Percentiles rank a stretch among this genome's conserved stretches.
Evolutionary conservation across 768 basidiomycete species (phyloP).

Genomic region (Coprinopsis marcescibilis): DNA sequence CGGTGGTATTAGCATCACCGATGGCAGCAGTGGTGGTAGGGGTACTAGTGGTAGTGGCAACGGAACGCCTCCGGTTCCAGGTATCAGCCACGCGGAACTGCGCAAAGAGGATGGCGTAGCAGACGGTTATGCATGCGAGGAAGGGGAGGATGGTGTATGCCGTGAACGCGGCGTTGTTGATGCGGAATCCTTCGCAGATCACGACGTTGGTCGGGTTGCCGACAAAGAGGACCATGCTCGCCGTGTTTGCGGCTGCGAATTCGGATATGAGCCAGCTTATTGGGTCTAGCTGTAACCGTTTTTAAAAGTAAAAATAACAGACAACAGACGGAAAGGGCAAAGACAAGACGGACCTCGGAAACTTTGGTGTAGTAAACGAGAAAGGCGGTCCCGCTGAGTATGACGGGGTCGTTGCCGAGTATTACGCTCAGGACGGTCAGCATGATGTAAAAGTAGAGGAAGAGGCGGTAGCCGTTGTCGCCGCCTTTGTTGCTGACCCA

Average conservation of each 20-base stretch:
- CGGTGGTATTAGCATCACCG: no score
- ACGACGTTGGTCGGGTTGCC: slow-evolving; percentile 95
- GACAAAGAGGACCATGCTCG: slow-evolving; percentile 69
- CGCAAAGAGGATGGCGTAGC: slow-evolving; percentile 48
- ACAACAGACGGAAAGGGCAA: background rate
- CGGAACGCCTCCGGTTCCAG: no score
- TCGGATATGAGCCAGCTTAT: slow-evolving; percentile 69
- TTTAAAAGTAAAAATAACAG: background rate
- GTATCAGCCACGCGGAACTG: no score
- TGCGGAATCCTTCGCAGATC: slow-evolving; percentile 77
- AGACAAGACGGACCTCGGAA: slow-evolving; percentile 20
- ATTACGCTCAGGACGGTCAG: slow-evolving; percentile 71
- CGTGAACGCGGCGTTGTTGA: slow-evolving; percentile 75
- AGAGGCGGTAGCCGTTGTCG: slow-evolving; percentile 63
- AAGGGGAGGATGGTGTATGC: slow-evolving; percentile 83
- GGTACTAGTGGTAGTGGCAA: no score
- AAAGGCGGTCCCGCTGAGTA: slow-evolving; percentile 87
- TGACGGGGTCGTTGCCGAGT: slow-evolving; percentile 93
- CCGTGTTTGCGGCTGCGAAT: slow-evolving; percentile 77
- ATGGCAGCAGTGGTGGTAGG: no score
- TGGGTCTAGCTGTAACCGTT: slow-evolving; percentile 35
- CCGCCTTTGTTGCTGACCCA: slow-evolving; percentile 83
- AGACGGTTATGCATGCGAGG: slow-evolving; percentile 58
- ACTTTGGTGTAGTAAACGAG: slow-evolving; percentile 82
- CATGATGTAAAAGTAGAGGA: slow-evolving; percentile 78